Percentiles rank a stretch among this genome's conserved stretches.
phyloP scores from a whole-genome alignment of 306 rosid species.

The Gleditsia sinensis region DNA sequence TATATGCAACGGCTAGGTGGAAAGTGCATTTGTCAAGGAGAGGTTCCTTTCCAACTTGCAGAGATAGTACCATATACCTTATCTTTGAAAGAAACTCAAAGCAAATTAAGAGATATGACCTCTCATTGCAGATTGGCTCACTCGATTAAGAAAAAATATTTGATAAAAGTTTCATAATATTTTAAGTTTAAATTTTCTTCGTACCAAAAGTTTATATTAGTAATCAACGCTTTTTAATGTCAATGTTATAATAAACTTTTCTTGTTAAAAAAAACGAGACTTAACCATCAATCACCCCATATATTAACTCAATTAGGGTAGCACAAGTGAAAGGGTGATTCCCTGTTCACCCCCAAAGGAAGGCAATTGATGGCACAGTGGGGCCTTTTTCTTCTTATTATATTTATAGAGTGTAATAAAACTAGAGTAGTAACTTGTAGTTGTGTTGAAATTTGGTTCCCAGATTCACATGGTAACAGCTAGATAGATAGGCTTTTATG shows the following conservation, averaged over 20 bases:
- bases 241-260: too few species aligned
- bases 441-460: not conserved
- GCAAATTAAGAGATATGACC: constrained; percentile 6
- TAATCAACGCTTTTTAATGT: too few species aligned
- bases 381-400: constrained; percentile 25
- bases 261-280: too few species aligned
- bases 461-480: constrained; percentile 21
- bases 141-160: too few species aligned
- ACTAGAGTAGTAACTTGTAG: not conserved
- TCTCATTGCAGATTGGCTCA: too few species aligned
- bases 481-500: constrained; percentile 1
- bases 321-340: not conserved
- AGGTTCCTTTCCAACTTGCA: not conserved
- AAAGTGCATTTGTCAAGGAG: constrained; percentile 8
- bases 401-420: not conserved
- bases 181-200: too few species aligned
- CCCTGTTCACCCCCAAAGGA: constrained; percentile 8
- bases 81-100: constrained; percentile 9
- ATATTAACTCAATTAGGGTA: too few species aligned
- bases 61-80: not conserved
- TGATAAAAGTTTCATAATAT: too few species aligned
- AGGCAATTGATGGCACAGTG: constrained; percentile 12
- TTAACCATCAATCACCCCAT: too few species aligned
- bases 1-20: too few species aligned
- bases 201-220: too few species aligned